Evolutionary conservation across 805 yeast genomes (phyloP), one percentile per base, ranked within the genome.

Genomic region (Yamadazyma scolyti): DNA sequence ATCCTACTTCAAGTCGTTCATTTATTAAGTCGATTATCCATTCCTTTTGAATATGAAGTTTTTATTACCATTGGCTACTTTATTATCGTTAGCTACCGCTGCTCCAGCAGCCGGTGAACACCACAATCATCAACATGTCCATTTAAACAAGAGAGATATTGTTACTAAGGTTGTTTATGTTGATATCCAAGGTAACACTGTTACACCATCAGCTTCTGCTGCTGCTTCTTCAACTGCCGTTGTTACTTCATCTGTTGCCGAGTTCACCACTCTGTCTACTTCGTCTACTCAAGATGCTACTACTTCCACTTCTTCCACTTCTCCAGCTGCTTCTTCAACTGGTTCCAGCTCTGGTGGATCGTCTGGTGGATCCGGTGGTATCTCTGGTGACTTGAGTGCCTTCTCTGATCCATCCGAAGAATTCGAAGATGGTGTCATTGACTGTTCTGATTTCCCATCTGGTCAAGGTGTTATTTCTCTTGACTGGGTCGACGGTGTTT

Each of bases 401-500:
- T 84, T 65, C 65, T 46, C 63, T 8, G 66, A 57, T 47, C 93
- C 96, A 49, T 42, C 70, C 35, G 63, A 56, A 25, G 61, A 63
- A 30, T 90, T 93, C 62, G 61, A 66, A 52, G 95, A 87, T 54
- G 95, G 95, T 55, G 68, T 61, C 23, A 52, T 77, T 50, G 58
- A 69, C 38, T 87, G 96, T 70, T 57, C 70, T 37, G 56, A 65
- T 33, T 82, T 87, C 74, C 94, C 90, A 55, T 54, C 75, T 30
- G 94, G 93, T 40, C 73, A 83, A 52, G 95, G 95, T 71, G 95
- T 87, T 38, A 67, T 87, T 50, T 60, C 85, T 18, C 65, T 85
- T 27, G 81, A 79, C 65, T 71, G 54, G 56, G 44, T 48, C 34
- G 36, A 46, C 32, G 58, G 50, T 71, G 71, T 70, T 80, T 44